phyloP scores from a whole-genome alignment of 2,329 filamentous ascomycete species.

The Neonectria punicea region DNA sequence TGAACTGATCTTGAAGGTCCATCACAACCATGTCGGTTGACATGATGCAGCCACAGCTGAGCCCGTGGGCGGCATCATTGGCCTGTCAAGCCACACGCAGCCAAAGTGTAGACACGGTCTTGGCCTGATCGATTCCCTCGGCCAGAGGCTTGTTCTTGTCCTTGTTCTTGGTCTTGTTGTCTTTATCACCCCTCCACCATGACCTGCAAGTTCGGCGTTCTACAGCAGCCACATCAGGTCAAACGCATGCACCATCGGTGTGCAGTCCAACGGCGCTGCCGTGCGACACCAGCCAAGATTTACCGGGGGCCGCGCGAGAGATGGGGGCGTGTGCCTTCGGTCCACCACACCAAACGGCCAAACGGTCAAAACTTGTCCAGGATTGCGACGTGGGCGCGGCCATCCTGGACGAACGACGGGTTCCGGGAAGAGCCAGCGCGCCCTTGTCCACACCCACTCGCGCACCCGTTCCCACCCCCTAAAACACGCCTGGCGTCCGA shows the following conservation, averaged over 20 bases:
- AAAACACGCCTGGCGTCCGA: not conserved
- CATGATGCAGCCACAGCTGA: conserved; percentile 29
- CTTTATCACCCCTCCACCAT: conserved; percentile 1
- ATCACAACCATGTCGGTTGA: conserved; percentile 22
- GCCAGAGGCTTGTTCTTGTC: too few species aligned
- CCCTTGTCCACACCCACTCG: not conserved
- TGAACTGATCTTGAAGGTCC: conserved; percentile 9
- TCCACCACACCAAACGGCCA: not conserved
- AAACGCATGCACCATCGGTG: conserved; percentile 35
- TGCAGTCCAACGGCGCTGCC: conserved; percentile 37
- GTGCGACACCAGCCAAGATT: conserved; percentile 28
- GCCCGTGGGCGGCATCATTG: conserved; percentile 13
- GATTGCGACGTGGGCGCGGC: conserved; percentile 4
- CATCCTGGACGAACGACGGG: conserved; percentile 17
- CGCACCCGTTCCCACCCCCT: not conserved
- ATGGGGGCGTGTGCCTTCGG: conserved; percentile 21
- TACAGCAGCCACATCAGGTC: conserved; percentile 35
- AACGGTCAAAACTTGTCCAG: not conserved
- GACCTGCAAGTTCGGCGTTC: conserved; percentile 17
- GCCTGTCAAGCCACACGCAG: conserved; percentile 17
- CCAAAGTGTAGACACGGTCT: conserved; percentile 9
- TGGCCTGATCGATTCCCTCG: not conserved
- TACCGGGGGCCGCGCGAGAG: not conserved
- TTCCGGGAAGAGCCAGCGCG: conserved; percentile 12
- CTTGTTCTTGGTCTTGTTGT: too few species aligned